These are phyloP conservation scores for Dunaliella primolecta DNA, from an alignment of 139 green algal species.

Conservation along the genomic window DNA sequence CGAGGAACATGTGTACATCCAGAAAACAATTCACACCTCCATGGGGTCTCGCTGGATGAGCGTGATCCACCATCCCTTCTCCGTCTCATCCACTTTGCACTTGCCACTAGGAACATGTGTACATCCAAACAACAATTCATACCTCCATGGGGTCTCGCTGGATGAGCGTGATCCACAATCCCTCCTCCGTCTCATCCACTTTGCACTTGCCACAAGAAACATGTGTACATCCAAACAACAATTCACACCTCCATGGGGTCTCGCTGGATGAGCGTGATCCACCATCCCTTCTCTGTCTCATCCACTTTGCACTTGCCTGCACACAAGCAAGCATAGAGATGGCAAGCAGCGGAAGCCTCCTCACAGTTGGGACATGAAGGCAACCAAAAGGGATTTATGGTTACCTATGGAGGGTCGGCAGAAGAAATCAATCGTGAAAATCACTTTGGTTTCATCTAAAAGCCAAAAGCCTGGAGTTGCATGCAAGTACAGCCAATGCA, in stretches of 20 bases:
- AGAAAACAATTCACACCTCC: neutral
- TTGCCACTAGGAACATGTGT: conserved; percentile 39
- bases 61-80: conserved; percentile 93
- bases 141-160: conserved; percentile 34
- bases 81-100: conserved; percentile 94
- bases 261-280: conserved; percentile 63
- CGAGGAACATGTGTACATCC: neutral
- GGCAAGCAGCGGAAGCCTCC: neutral
- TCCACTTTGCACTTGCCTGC: conserved; percentile 89
- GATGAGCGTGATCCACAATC: conserved; percentile 84
- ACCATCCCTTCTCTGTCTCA: conserved; percentile 94
- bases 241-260: conserved; percentile 27
- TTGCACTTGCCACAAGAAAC: neutral
- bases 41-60: conserved; percentile 43
- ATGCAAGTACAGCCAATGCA: too few relatives aligned
- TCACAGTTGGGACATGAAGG: too few relatives aligned
- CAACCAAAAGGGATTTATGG: too few relatives aligned
- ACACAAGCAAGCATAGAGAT: neutral
- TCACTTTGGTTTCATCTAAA: too few relatives aligned
- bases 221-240: neutral
- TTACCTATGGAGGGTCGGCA: too few relatives aligned
- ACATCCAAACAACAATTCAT: neutral
- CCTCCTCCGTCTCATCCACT: neutral
- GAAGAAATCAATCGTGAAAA: too few relatives aligned
- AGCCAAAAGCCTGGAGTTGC: too few relatives aligned